phyloP scores from a whole-genome alignment of 2,329 filamentous ascomycete species.

The Aspergillus luchuensis region DNA sequence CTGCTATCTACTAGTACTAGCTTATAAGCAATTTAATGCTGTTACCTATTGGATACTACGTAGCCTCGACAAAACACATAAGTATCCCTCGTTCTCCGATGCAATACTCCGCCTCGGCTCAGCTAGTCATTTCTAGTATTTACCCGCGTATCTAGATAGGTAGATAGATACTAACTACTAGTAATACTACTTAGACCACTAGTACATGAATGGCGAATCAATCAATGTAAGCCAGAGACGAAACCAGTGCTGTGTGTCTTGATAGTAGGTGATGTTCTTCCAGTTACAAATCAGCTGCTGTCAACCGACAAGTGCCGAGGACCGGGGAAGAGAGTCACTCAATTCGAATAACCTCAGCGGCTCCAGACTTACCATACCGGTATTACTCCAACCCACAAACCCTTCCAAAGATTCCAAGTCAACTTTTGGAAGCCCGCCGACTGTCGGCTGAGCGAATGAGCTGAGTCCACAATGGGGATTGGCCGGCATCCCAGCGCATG shows the following conservation, averaged over 20 bases:
- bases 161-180: not conserved
- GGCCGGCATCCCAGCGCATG: not conserved
- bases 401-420: not conserved
- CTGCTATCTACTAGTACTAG: too few species aligned
- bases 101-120: not conserved
- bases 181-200: too few species aligned
- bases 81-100: not conserved
- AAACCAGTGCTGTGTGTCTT: not conserved
- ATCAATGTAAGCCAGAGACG: not conserved
- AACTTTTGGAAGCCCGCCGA: not conserved
- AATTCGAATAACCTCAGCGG: constrained; percentile 1
- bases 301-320: constrained; percentile 1
- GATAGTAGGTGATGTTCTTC: not conserved
- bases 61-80: not conserved
- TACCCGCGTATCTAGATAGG: not conserved
- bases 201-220: not conserved
- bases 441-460: constrained; percentile 10
- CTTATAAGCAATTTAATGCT: too few species aligned
- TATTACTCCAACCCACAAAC: not conserved
- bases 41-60: too few species aligned
- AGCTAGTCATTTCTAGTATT: not conserved
- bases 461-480: constrained; percentile 1
- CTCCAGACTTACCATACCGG: constrained; percentile 3
- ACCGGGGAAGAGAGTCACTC: not conserved
- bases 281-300: not conserved